A percentile compares a stretch with the other conserved stretches of the same genome.
These are phyloP conservation scores for Syzygium jambos DNA, from an alignment of 345 rosid genomes.

Conservation along the genomic window DNA sequence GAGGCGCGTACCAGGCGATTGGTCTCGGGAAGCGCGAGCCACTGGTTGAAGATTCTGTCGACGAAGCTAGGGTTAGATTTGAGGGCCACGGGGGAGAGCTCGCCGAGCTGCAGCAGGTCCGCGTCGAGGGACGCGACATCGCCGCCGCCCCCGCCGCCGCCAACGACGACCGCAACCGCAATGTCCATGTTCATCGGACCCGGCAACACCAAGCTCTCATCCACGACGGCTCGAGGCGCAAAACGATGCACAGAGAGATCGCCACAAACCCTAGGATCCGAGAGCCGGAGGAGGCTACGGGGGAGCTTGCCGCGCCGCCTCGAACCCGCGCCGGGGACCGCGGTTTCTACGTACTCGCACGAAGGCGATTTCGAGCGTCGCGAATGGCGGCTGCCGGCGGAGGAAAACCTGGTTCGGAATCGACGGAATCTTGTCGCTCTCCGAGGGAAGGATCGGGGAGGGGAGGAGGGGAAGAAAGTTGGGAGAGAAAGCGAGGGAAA, in stretches of 20 bases:
- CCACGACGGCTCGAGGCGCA: not conserved
- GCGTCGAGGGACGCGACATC: constrained; percentile 67
- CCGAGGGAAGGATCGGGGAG: not conserved
- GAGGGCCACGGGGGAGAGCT: constrained; percentile 64
- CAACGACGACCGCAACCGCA: not conserved
- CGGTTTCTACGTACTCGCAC: not conserved
- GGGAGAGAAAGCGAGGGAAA: constrained; percentile 3
- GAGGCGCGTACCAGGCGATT: constrained; percentile 50
- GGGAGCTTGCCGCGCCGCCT: not conserved
- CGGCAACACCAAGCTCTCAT: constrained; percentile 6
- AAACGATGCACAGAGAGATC: not conserved
- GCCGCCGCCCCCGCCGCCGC: not conserved
- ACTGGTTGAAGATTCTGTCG: constrained; percentile 76
- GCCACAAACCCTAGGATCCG: not conserved
- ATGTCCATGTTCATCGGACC: constrained; percentile 30
- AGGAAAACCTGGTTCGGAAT: not conserved
- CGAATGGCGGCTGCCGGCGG: not conserved
- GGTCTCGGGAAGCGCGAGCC: constrained; percentile 91
- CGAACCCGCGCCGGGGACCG: not conserved
- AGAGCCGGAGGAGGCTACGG: not conserved
- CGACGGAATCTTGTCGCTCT: not conserved
- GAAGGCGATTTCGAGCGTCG: not conserved
- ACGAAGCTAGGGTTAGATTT: constrained; percentile 72
- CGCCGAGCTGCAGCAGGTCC: constrained; percentile 77
- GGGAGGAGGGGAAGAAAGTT: constrained; percentile 13